Base-by-base conservation (phyloP, 2,329 filamentous ascomycete genomes). In the Aureobasidium melanogenum region DNA sequence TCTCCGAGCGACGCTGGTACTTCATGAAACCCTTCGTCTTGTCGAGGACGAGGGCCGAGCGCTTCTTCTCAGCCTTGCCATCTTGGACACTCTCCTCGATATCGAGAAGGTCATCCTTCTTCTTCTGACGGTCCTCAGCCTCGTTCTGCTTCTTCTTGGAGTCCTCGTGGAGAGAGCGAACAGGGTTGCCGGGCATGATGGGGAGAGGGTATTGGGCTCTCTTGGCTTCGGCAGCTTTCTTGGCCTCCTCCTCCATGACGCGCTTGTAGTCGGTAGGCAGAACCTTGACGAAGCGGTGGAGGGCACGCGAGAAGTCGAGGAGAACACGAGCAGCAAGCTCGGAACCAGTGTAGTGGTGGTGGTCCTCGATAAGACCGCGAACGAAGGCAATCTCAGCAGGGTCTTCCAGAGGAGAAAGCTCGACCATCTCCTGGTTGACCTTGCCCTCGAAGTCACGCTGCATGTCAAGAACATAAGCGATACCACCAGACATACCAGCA, bases 1-100 rank as follows among this genome's bases (percentile, higher is more conserved):
- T 97, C 81, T 97, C 93, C 22, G 88, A 85, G 62, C 91, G 89
- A 60, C 93, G 89, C 73, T 89, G 84, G 78, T 97, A 97, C 77
- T 96, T 94, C 91, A 96, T 97, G 81, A 97, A 97, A 32, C 93
- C 93, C 68, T 86, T 87, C 1, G 93, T 97, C 84, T 97, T 97
- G 80, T 97, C 92, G n/a, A 97, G 84, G 7, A 97, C 90, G 22
- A 97, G 82, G 6, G 91, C 89, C 57, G 88, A 87, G 75, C 93
- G 91, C 80, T 88, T 88, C 81, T 96, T 96, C 78, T 96, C 91
- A 1, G 86, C 87, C 68, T 89, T 88, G 41, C 84, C 84, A 74
- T 97, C 91, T 15, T 86, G 86, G 57, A 97, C 82, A 64, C 89
- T 93, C 78, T 97, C 93, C 72, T 97, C 93, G 62, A 97, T 93